phyloP scores from a whole-genome alignment of 2,329 filamentous ascomycete genomes.

The Apiospora phragmitis region DNA sequence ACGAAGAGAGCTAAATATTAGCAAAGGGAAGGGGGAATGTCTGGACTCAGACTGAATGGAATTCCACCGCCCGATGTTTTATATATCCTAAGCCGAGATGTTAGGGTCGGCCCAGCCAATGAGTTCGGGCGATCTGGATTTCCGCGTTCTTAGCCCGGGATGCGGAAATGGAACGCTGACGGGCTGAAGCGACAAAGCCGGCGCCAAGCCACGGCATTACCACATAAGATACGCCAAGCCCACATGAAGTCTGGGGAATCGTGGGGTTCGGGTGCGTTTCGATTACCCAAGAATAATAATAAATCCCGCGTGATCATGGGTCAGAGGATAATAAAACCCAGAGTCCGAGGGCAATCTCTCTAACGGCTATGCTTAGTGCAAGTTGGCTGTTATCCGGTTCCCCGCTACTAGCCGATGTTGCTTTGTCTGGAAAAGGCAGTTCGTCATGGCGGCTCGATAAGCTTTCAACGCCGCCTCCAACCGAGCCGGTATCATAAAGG shows the following conservation, averaged over 20 bases:
- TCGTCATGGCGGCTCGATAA: constrained; percentile 9
- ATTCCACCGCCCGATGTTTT: background rate
- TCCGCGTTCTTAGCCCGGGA: background rate
- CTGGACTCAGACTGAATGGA: background rate
- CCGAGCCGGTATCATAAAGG: constrained; percentile 8
- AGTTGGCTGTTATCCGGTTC: background rate
- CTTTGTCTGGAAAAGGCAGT: background rate
- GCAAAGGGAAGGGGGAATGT: background rate
- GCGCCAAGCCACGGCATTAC: constrained; percentile 4
- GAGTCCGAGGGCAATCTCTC: background rate
- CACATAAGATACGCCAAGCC: background rate
- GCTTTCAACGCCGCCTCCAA: constrained; percentile 7
- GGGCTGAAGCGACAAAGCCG: background rate
- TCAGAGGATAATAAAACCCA: background rate
- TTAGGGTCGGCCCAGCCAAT: background rate
- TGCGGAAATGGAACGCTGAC: background rate
- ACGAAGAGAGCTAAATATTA: background rate
- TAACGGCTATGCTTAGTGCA: background rate
- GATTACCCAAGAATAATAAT: background rate
- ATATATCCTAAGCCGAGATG: constrained; percentile 1
- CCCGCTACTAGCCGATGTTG: background rate
- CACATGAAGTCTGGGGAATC: background rate
- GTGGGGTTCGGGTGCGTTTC: background rate
- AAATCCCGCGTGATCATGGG: background rate
- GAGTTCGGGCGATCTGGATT: background rate